Base-by-base conservation (phyloP, 257 asterid genomes). In the Verbena officinalis region DNA sequence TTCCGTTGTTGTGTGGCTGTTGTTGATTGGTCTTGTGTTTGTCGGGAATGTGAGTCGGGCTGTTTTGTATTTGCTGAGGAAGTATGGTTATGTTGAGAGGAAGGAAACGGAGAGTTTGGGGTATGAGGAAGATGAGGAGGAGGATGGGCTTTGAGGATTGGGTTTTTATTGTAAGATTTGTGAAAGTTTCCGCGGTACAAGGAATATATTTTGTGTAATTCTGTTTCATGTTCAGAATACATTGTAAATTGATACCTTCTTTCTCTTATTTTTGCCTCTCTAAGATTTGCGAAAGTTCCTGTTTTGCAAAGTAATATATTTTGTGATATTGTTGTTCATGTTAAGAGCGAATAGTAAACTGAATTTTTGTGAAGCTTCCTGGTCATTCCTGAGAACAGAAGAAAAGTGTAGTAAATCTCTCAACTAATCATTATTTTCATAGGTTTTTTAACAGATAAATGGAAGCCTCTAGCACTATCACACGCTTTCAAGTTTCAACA, bases 1-100 rank as follows among this genome's bases (percentile, higher is more conserved):
- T 7, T 70, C 69, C 1, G 58, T 70, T 7, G 2, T 70, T 7
- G 58, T 62, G 4, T 70, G 75, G 75, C 64, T 70, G 49, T 6
- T 19, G n/a, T 57, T 70, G 5, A 22, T 61, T 21, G 75, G 40
- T 4, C 9, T 61, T 0, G 75, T 70, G 64, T 70, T 70, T 14
- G 16, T 70, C 0, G 69, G 75, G 5, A 70, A 70, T 7, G 15
- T 60, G 1, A 70, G 49, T 8, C 62, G 75, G 9, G 49, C 22
- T 1, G 58, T 70, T 57, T n/a, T 61, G 44, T 62, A 70, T 42
- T 20, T 70, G 64, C 30, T 70, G 14, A 31, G 69, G 50, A 61
- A 16, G 14, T 44, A 31, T 15, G 75, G 69, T 1, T 70, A 70
- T 5, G 10, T 61, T 9, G 58, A 60, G 75, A 60, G 62, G 63